Evolutionary conservation across 2,329 filamentous ascomycete genomes (phyloP), one percentile per base, ranked within the genome.

Genomic region (Didymella segeticola): DNA sequence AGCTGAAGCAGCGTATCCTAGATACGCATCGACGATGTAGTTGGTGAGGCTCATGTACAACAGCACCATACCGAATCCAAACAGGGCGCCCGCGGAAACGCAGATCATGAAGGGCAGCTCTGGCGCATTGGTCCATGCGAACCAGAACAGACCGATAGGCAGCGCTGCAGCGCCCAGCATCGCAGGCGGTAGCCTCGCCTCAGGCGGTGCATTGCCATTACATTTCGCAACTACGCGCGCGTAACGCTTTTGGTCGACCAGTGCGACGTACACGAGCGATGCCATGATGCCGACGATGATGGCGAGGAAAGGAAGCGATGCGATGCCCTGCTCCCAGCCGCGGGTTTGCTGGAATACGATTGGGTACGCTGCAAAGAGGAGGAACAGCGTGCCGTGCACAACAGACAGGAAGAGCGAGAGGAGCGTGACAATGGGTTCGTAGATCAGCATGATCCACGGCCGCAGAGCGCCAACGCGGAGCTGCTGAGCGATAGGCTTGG

Each of bases 1-100:
- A 9, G 63, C 67, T 14, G 66, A 69, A n/a, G 68, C 68, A n/a
- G 66, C 62, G 33, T 66, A 70, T 1, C 57, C 86, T 43, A 86
- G 83, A 55, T 70, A 86, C 5, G 85, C 77, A 65, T 90, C 88
- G 56, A 90, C 83, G 11, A 90, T 80, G 72, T 89, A 90, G 73
- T 85, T 88, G 67, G 86, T 80, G 38, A 86, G 74, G 5, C 79
- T 79, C 20, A 69, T 58, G 55, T 65, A 71, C 5, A 68, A 37
- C 5, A 69, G 43, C 0, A 70, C 63, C 62, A 67, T 77, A 60
- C 74, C 75, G 19, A 75, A 61, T 0, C 81, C 82, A 7, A 83
- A 76, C 0, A 82, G 59, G 2, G 70, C 64, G 0, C 79, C 82
- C 0, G 81, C 83, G 1, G 82, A 56, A 54, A 83, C 76, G 9